These are phyloP conservation scores for Stephania cephalantha DNA, from an alignment of 164 flowering plant genomes.

Conservation along the genomic window DNA sequence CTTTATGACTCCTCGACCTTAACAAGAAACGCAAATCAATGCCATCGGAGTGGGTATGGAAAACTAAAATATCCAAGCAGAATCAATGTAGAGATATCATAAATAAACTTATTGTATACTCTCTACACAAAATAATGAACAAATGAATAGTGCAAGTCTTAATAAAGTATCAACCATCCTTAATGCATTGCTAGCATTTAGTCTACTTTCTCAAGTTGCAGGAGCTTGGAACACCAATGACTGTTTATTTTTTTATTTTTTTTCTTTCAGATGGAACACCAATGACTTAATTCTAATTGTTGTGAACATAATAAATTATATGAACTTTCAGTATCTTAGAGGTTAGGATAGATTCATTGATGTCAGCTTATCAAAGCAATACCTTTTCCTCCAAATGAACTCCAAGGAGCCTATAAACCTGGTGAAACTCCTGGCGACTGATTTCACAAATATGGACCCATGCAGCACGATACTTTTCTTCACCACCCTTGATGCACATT, in stretches of 20 bases:
- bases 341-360: not conserved
- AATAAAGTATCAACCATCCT: not conserved
- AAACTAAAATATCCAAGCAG: too few relatives aligned
- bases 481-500: slow-evolving; percentile 58
- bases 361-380: slow-evolving; percentile 4
- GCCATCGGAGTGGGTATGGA: not conserved
- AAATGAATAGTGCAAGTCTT: not conserved
- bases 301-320: not conserved
- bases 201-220: too few relatives aligned
- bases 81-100: not conserved
- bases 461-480: slow-evolving; percentile 57
- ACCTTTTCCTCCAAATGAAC: slow-evolving; percentile 93
- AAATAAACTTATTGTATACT: not conserved
- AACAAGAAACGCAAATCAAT: too few relatives aligned
- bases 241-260: too few relatives aligned
- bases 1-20: not conserved
- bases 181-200: not conserved
- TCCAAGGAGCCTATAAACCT: slow-evolving; percentile 75
- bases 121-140: not conserved
- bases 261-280: too few relatives aligned
- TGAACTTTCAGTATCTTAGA: too few relatives aligned
- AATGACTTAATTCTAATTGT: not conserved
- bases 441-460: slow-evolving; percentile 91
- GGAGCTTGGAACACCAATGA: too few relatives aligned
- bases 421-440: slow-evolving; percentile 76